phyloP scores from a whole-genome alignment of 2,329 filamentous ascomycete genomes.

The Byssochlamys sp. region DNA sequence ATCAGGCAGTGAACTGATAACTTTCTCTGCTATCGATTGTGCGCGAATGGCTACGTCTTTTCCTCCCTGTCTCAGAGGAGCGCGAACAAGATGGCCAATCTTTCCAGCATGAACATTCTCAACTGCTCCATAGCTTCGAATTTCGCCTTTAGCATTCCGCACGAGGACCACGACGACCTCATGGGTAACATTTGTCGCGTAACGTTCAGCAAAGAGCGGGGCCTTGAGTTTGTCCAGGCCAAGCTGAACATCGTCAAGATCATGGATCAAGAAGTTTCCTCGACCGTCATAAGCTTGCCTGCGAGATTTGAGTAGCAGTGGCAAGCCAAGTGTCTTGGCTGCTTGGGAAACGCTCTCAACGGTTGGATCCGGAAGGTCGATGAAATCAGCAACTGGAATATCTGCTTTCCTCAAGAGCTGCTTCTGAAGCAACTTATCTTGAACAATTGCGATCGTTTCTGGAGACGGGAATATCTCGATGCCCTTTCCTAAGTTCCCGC shows the following conservation, averaged over 20 bases:
- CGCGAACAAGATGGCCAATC: constrained; percentile 75
- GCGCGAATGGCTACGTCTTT: neutral
- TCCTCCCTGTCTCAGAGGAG: constrained; percentile 52
- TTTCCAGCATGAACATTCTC: constrained; percentile 82
- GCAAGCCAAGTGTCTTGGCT: constrained; percentile 55
- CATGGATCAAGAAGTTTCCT: constrained; percentile 52
- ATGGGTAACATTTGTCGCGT: neutral
- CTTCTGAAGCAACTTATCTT: constrained; percentile 81
- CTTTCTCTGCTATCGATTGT: neutral
- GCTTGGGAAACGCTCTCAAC: constrained; percentile 44
- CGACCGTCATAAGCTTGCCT: constrained; percentile 74
- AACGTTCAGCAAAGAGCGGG: constrained; percentile 61
- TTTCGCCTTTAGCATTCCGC: constrained; percentile 32
- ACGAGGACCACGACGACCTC: neutral
- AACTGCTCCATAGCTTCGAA: constrained; percentile 55
- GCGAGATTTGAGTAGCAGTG: constrained; percentile 77
- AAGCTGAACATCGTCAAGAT: constrained; percentile 42
- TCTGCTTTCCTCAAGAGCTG: constrained; percentile 55
- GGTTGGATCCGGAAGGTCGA: constrained; percentile 27
- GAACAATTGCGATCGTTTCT: constrained; percentile 69
- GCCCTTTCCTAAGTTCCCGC: constrained; percentile 18
- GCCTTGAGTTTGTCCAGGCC: constrained; percentile 57
- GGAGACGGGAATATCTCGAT: constrained; percentile 58
- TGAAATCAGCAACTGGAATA: constrained; percentile 59
- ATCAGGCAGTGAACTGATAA: neutral